Conservation (phyloP, 2,329 filamentous ascomycete genomes). For the Aspergillus brunneoviolaceus region DNA sequence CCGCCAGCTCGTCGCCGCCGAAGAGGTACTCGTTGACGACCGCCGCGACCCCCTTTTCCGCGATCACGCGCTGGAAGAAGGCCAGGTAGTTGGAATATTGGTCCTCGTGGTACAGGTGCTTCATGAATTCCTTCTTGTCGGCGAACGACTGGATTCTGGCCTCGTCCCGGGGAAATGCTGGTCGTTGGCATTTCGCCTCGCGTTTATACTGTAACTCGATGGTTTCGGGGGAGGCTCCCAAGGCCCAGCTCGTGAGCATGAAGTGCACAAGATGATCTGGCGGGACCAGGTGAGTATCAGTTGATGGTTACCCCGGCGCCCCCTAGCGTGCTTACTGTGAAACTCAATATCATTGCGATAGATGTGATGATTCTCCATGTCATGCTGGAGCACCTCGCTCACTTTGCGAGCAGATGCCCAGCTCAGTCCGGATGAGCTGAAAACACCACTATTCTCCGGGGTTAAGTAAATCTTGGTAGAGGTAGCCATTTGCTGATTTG, state of each 20-base stretch:
- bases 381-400: too few species aligned
- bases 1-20: constrained; percentile 11
- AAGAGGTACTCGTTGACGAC: constrained; percentile 24
- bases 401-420: too few species aligned
- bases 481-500: too few species aligned
- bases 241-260: constrained; percentile 18
- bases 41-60: constrained; percentile 11
- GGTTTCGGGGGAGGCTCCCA: constrained; percentile 21
- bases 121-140: constrained; percentile 5
- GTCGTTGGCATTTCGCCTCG: constrained; percentile 15
- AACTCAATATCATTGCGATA: too few species aligned
- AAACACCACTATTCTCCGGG: too few species aligned
- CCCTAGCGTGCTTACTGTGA: too few species aligned
- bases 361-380: too few species aligned
- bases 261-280: constrained; percentile 26
- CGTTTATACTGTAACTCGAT: constrained; percentile 21
- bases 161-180: constrained; percentile 3
- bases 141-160: constrained; percentile 2
- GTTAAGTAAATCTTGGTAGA: too few species aligned
- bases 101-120: constrained; percentile 13
- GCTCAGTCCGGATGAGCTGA: too few species aligned
- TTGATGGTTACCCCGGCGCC: too few species aligned
- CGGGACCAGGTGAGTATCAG: too few species aligned
- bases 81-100: constrained; percentile 14
- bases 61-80: constrained; percentile 23